These are phyloP conservation scores for Fusarium nematophilum DNA, from an alignment of 2,329 filamentous ascomycete species.

Conservation along the genomic window DNA sequence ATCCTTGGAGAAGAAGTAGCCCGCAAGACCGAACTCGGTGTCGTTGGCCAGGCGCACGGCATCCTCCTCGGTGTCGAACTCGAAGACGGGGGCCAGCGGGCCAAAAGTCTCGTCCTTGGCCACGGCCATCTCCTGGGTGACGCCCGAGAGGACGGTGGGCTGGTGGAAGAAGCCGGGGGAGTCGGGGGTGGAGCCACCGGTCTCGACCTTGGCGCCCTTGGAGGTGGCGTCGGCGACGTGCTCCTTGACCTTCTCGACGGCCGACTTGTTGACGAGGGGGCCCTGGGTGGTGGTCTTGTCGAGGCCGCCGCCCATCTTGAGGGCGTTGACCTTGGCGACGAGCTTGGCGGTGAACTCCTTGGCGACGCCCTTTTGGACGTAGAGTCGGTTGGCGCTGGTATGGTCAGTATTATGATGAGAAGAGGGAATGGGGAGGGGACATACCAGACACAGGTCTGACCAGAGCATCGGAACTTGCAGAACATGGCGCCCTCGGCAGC, in stretches of 20 bases:
- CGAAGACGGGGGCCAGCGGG: constrained; percentile 44
- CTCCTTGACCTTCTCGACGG: constrained; percentile 69
- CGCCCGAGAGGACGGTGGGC: constrained; percentile 75
- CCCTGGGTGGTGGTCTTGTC: constrained; percentile 44
- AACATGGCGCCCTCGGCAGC: constrained; percentile 67
- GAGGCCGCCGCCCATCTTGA: constrained; percentile 45
- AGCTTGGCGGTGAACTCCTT: constrained; percentile 46
- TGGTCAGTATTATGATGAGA: neutral
- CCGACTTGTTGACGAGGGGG: constrained; percentile 71
- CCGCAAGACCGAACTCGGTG: constrained; percentile 52
- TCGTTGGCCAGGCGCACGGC: constrained; percentile 53
- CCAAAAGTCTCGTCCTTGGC: constrained; percentile 49
- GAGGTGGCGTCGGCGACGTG: constrained; percentile 71
- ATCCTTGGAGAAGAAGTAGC: constrained; percentile 50
- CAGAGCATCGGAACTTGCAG: constrained; percentile 53
- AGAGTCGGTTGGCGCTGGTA: constrained; percentile 48
- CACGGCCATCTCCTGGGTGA: constrained; percentile 46
- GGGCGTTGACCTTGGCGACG: constrained; percentile 43
- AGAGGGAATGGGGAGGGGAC: neutral
- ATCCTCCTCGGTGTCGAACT: constrained; percentile 53
- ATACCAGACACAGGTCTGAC: constrained; percentile 72
- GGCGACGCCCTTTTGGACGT: constrained; percentile 48
- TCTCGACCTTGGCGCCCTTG: constrained; percentile 68
- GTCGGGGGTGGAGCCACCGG: constrained; percentile 73
- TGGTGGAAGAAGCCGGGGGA: constrained; percentile 73